Evolutionary conservation across 768 basidiomycete species (phyloP).

Genomic region (Collybiopsis luxurians): DNA sequence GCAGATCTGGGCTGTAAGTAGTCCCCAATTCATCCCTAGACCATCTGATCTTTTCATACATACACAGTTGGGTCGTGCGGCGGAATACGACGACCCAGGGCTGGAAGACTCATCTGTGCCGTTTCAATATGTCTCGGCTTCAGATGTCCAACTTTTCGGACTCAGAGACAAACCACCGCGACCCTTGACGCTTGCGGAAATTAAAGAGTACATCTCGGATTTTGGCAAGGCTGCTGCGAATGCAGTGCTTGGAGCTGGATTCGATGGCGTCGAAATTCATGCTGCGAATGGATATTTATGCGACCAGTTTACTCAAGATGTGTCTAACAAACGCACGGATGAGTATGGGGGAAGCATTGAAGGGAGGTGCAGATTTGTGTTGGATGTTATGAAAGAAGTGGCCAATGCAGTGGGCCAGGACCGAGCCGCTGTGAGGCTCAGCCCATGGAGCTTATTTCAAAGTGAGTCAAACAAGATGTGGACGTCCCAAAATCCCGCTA

Average conservation of each 20-base stretch:
- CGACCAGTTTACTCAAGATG: slow-evolving; percentile 35
- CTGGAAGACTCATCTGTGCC: slow-evolving; percentile 8
- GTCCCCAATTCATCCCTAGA: slow-evolving; percentile 19
- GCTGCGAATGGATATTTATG: slow-evolving; percentile 7
- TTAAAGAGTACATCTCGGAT: slow-evolving; percentile 31
- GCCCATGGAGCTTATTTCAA: slow-evolving; percentile 34
- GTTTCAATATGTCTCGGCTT: slow-evolving; percentile 21
- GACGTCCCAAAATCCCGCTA: slow-evolving; percentile 4
- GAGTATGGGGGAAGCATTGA: slow-evolving; percentile 50
- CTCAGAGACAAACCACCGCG: slow-evolving; percentile 14
- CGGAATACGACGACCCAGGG: not conserved
- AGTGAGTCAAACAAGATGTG: slow-evolving; percentile 13
- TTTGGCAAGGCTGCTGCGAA: slow-evolving; percentile 43
- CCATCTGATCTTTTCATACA: slow-evolving; percentile 6
- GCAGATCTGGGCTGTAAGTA: slow-evolving; percentile 42
- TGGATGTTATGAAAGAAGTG: slow-evolving; percentile 43
- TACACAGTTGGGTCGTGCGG: not conserved
- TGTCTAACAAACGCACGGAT: slow-evolving; percentile 43
- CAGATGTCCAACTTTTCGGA: slow-evolving; percentile 11
- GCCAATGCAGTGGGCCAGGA: slow-evolving; percentile 41
- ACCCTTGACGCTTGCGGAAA: slow-evolving; percentile 33
- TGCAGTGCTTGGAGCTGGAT: slow-evolving; percentile 42
- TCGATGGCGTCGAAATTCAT: slow-evolving; percentile 50
- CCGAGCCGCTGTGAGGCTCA: slow-evolving; percentile 38
- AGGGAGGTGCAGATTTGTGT: slow-evolving; percentile 42